Evolutionary conservation across 2,329 filamentous ascomycete species (phyloP), one percentile per base, ranked within the genome.

Genomic region (Bimuria novae-zelandiae): DNA sequence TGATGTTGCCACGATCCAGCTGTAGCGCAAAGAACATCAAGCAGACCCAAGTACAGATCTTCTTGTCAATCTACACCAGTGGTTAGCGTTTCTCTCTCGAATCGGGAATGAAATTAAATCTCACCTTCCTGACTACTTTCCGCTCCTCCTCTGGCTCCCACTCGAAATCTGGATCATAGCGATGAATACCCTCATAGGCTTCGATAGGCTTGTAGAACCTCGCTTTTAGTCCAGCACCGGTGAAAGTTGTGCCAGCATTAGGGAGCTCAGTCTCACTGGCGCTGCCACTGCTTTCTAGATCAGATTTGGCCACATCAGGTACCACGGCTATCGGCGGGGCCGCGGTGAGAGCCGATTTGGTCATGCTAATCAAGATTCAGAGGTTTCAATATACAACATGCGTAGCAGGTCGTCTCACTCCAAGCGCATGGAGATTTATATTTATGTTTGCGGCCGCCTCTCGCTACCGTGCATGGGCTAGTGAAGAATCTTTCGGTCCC

Each of bases 141-240:
- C 76, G 79, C 68, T 87, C 84, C 61, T 87, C 84, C 42, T 78
- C 75, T 10, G 76, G 69, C 2, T 80, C 79, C 84, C 84, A 87
- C 40, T 78, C 73, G 40, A 80, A 82, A 1, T 75, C 65, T 0
- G 83, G 83, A 59, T 87, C 83, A 63, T 80, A 86, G 44, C 83
- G 76, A 67, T 86, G 84, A 7, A 76, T 69, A 3, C 83, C 82
- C 61, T 87, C 84, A 60, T 87, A 87, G 6, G 70, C 70, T 1
- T 77, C 76, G n/a, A 83, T 79, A 0, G 82, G 82, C 53, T 76
- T 76, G 58, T 83, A 82, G 30, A 70, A 69, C 12, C 55, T 50
- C 23, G 69, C 57, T 3, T 70, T 66, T 11, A 77, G 56, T 2
- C 72, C 75, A n/a, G 61, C 52, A 3, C 63, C 62, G 19, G 60